Evolutionary conservation across 1,284 basidiomycete genomes (phyloP).

Genomic region (Mycena sp.): DNA sequence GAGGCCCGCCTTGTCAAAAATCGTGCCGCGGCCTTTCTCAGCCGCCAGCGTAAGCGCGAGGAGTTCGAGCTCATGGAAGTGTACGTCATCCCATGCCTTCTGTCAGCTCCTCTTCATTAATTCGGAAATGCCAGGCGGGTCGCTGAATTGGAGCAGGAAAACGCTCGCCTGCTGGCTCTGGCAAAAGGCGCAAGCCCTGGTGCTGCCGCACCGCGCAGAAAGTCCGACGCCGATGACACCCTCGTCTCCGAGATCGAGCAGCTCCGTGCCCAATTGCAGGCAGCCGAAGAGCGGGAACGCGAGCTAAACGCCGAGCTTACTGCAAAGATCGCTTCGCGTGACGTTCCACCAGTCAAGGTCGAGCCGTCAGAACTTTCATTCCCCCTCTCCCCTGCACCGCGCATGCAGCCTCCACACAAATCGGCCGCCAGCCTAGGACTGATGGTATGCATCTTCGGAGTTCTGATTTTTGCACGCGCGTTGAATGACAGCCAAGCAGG

Average conservation of each 20-base stretch:
- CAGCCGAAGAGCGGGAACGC: slow-evolving; percentile 71
- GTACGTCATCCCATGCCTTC: slow-evolving; percentile 53
- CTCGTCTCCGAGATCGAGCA: slow-evolving; percentile 70
- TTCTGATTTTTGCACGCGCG: slow-evolving; percentile 26
- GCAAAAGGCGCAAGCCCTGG: slow-evolving; percentile 48
- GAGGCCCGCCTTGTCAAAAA: slow-evolving; percentile 93
- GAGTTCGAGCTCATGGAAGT: slow-evolving; percentile 92
- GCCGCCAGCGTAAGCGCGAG: slow-evolving; percentile 89
- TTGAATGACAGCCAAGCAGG: slow-evolving; percentile 54
- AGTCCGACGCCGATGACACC: slow-evolving; percentile 42
- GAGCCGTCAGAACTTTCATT: slow-evolving; percentile 59
- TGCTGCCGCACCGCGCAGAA: slow-evolving; percentile 31
- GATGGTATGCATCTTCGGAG: slow-evolving; percentile 66
- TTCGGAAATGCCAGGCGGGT: slow-evolving; percentile 60
- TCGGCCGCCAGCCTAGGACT: slow-evolving; percentile 72
- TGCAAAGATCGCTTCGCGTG: slow-evolving; percentile 44
- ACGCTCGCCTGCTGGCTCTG: slow-evolving; percentile 69
- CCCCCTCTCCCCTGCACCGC: slow-evolving; percentile 51
- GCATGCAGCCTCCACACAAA: slow-evolving; percentile 55
- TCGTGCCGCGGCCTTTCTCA: slow-evolving; percentile 90
- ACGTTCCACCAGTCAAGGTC: slow-evolving; percentile 56
- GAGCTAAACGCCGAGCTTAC: slow-evolving; percentile 69
- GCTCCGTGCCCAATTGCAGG: slow-evolving; percentile 70
- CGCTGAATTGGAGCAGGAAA: slow-evolving; percentile 81
- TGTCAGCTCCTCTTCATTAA: slow-evolving; percentile 21